Evolutionary conservation across 2,329 filamentous ascomycete genomes (phyloP), one percentile per base, ranked within the genome.

Genomic region (Neopestalotiopsis sp.): DNA sequence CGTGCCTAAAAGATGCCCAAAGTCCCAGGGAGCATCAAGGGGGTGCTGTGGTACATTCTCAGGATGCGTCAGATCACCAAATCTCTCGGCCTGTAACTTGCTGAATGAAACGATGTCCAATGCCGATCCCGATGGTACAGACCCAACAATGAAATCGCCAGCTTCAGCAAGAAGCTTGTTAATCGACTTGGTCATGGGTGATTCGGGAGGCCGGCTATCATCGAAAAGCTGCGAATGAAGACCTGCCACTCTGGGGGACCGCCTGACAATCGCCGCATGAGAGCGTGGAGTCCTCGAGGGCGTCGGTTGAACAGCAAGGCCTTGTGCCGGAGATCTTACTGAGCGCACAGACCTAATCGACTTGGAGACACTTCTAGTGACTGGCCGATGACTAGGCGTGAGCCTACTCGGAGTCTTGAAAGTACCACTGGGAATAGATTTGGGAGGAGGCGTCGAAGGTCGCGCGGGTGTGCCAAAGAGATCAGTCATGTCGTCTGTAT

Each of bases 351-450:
- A 89, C 68, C 83, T 84, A 68, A 89, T 82, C 45, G 88, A 89
- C 69, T 84, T 84, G 12, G 88, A 88, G 14, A 90, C 85, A 76
- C 88, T 90, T 74, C 88, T 84, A 73, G 88, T 91, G 76, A 87
- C 87, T 42, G 86, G 89, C 72, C 87, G 88, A 74, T 89, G 88
- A 72, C 79, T 89, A 1, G 87, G 89, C 1, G 87, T 89, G n/a
- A 83, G 84, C n/a, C 86, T 87, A 1, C 88, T 88, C 1, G 90
- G 89, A 2, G 90, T 91, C 77, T 90, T 90, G 77, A 90, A 89
- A 1, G 79, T 78, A 4, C 79, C 81, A 49, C 81, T 80, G 65
- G 83, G 83, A 45, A 82, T 79, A 68, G 83, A 81, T 76, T 85
- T 84, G 4, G 86, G 87, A 69, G 85, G 85, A 70, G 85, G 88